Evolutionary conservation across 345 rosid genomes (phyloP), one percentile per base, ranked within the genome.

Genomic region (Brassica juncea): DNA sequence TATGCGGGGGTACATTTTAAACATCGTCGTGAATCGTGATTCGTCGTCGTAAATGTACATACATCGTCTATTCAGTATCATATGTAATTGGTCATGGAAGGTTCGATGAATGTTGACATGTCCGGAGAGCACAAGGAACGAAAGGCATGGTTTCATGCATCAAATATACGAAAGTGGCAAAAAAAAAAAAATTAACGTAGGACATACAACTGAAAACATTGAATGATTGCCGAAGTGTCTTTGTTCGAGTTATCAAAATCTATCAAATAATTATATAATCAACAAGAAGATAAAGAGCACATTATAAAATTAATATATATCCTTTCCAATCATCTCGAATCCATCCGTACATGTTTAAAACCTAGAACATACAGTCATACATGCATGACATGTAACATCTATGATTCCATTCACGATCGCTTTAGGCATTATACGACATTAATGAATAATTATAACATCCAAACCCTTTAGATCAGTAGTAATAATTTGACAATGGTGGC

Each of bases 401-500:
- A 19, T 19, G 19, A 19, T 19, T 19, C 19, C 19, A 19, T 19
- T 19, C 19, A 19, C 19, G 65, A 68, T 64, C 58, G 79, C 60
- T 69, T 42, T 79, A 68, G 61, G 60, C 74, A 60, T 63, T 64
- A 68, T 65, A 71, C 75, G 64, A 8, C 1, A 49, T 52, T n/a
- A 23, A 60, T 68, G 19, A 19, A 19, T 10, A 64, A 39, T 31
- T 0, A 59, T 57, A 10, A 72, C 67, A 39, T 37, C 63, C 73
- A 66, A 42, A 8, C 12, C 63, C 23, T 32, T 12, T 49, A 67
- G 19, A 59, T 79, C 70, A 79, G 57, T 16, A 65, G 6, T 80
- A 80, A 57, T 75, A 80, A 55, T 80, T 76, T 2, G 80, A 65
- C 80, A 80, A 70, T 0, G 83, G 83, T 65, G 80, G 76, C 4